Conservation (phyloP, 768 basidiomycete species). For the Multifurca ochricompacta region DNA sequence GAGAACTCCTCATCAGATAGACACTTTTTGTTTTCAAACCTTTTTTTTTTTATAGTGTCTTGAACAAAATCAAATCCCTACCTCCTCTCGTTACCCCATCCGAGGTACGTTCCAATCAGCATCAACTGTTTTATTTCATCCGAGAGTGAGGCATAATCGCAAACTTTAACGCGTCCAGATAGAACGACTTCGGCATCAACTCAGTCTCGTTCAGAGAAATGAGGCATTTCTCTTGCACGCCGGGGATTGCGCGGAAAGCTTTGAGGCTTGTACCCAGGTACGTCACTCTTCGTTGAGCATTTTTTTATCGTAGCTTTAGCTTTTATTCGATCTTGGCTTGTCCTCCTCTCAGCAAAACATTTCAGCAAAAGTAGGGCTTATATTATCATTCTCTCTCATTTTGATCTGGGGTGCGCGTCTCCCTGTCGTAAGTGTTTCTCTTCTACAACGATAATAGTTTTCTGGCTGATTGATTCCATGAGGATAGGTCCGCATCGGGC, state of each 20-base stretch:
- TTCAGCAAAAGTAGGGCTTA: conserved; percentile 79
- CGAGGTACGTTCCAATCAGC: conserved; percentile 49
- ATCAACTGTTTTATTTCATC: not conserved
- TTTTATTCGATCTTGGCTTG: not conserved
- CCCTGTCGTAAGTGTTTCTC: conserved; percentile 62
- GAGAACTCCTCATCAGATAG: not conserved
- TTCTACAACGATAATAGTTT: not conserved
- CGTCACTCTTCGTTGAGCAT: conserved; percentile 27
- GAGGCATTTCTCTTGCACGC: conserved; percentile 94
- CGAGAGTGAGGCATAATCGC: not conserved
- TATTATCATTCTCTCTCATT: conserved; percentile 92
- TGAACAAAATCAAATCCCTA: conserved; percentile 66
- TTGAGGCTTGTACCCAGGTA: conserved; percentile 84
- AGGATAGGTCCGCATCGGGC: conserved; percentile 64
- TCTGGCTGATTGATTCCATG: conserved; percentile 13
- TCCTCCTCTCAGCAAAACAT: conserved; percentile 62
- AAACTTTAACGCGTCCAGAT: conserved; percentile 46
- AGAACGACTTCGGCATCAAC: conserved; percentile 73
- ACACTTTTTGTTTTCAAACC: too few relatives aligned
- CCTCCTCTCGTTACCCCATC: conserved; percentile 91
- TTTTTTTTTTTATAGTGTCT: conserved; percentile 43
- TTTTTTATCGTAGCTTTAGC: not conserved
- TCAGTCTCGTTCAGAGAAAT: conserved; percentile 72
- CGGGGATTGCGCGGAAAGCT: conserved; percentile 96
- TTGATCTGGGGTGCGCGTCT: conserved; percentile 89